Percentiles rank a stretch among this genome's conserved stretches.
Conservation (phyloP, 371 early-diverging fungal species). For the Rhizopus stolonifer region DNA sequence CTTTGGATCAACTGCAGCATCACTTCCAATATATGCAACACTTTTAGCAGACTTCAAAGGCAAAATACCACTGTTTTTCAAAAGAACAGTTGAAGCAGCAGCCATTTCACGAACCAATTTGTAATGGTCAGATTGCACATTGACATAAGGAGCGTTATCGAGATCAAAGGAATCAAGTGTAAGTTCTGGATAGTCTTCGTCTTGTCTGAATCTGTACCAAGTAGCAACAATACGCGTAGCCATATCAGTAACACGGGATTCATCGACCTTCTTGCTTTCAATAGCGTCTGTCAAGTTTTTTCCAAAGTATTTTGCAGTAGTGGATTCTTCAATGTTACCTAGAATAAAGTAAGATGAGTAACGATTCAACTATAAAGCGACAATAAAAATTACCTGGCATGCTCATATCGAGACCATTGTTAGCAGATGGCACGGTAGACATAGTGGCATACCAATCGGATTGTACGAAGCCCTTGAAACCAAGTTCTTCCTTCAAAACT, state of each 20-base stretch:
- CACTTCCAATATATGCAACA: constrained; percentile 51
- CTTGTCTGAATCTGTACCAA: constrained; percentile 39
- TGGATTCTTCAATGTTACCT: constrained; percentile 24
- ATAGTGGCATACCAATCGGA: constrained; percentile 35
- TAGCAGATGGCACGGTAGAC: constrained; percentile 31
- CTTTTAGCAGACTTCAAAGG: constrained; percentile 25
- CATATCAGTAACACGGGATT: constrained; percentile 47
- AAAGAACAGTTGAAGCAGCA: constrained; percentile 47
- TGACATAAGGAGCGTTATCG: constrained; percentile 15
- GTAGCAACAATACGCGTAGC: constrained; percentile 54
- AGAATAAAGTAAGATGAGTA: not conserved
- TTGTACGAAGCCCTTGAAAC: constrained; percentile 40
- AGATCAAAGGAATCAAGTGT: constrained; percentile 28
- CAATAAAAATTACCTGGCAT: not conserved
- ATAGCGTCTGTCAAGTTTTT: constrained; percentile 30
- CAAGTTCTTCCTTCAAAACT: constrained; percentile 44
- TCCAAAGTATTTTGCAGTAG: constrained; percentile 29
- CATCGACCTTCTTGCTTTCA: constrained; percentile 21
- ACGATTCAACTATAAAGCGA: not conserved
- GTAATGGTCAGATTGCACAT: constrained; percentile 42
- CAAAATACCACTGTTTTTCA: constrained; percentile 40
- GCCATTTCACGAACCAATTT: constrained; percentile 39
- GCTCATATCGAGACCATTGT: constrained; percentile 32
- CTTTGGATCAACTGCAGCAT: constrained; percentile 41
- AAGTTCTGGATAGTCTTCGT: constrained; percentile 38